Conservation (phyloP, 768 basidiomycete genomes). For the Boletus insuetus region DNA sequence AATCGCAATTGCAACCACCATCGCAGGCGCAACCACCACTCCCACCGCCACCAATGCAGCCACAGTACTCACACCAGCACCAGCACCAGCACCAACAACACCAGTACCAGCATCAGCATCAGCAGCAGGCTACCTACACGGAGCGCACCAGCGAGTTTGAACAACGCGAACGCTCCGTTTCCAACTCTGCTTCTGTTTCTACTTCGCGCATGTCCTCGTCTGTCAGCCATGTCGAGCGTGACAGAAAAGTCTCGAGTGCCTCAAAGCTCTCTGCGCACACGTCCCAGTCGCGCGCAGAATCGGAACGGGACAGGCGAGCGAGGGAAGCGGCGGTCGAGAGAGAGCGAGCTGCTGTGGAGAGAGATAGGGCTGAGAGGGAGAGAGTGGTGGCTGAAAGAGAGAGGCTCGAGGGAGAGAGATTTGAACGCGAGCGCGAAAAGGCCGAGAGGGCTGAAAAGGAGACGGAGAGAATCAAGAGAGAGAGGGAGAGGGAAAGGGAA, state of each 20-base stretch:
- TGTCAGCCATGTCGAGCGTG: conserved; percentile 21
- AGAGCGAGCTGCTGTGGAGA: conserved; percentile 15
- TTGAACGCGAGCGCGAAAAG: conserved; percentile 3
- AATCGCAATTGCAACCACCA: background rate
- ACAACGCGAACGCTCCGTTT: conserved; percentile 23
- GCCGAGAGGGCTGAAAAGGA: conserved; percentile 6
- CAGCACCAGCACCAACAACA: background rate
- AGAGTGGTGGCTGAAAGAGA: conserved; percentile 14
- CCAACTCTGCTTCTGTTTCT: conserved; percentile 17
- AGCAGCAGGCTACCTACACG: conserved; percentile 19
- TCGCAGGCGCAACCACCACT: background rate
- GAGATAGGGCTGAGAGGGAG: conserved; percentile 16
- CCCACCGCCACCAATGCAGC: background rate
- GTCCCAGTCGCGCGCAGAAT: conserved; percentile 18
- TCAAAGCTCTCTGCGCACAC: conserved; percentile 33
- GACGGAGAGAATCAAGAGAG: conserved; percentile 5
- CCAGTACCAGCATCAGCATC: background rate
- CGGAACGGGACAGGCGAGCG: conserved; percentile 25
- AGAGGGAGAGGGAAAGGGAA: conserved; percentile 6
- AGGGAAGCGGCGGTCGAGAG: conserved; percentile 19
- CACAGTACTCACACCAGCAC: background rate
- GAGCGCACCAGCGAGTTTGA: conserved; percentile 27
- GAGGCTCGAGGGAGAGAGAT: conserved; percentile 5
- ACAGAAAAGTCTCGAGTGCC: conserved; percentile 23
- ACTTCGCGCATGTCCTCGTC: conserved; percentile 24